Evolutionary conservation across 768 basidiomycete species (phyloP).

Genomic region (Phallus indusiatus): DNA sequence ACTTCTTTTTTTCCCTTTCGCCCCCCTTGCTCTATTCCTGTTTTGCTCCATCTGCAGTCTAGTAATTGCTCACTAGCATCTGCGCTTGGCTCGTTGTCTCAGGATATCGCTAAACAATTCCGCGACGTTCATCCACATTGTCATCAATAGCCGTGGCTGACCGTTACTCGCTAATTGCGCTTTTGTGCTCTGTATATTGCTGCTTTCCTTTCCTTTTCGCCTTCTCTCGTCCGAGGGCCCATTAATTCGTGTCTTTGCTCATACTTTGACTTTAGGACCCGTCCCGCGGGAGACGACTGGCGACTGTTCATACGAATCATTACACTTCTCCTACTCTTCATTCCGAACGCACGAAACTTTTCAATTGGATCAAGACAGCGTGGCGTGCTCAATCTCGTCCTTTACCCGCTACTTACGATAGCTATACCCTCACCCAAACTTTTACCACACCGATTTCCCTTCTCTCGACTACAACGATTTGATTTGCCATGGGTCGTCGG

Average conservation of each 20-base stretch:
- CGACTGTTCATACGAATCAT: too few relatives aligned
- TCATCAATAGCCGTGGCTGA: background rate
- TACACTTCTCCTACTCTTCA: too few relatives aligned
- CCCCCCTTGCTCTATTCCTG: background rate
- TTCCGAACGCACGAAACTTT: too few relatives aligned
- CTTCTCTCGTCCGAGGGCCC: background rate
- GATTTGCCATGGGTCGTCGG: conserved; percentile 42
- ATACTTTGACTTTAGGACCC: background rate
- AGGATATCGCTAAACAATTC: background rate
- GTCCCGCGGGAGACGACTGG: background rate
- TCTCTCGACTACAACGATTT: background rate
- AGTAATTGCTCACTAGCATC: background rate
- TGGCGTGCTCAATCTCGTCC: too few relatives aligned
- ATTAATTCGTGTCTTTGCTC: background rate
- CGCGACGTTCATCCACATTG: background rate
- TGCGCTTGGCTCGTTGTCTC: background rate
- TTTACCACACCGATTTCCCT: background rate
- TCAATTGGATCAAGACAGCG: too few relatives aligned
- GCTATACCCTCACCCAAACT: background rate
- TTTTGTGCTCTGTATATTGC: background rate
- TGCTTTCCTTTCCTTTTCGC: background rate
- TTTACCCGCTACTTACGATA: background rate
- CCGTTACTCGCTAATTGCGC: background rate
- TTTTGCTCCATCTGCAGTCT: background rate
- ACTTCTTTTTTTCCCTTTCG: too few relatives aligned